Conservation (phyloP, 2,329 filamentous ascomycete species). For the Stachybotrys elegans region DNA sequence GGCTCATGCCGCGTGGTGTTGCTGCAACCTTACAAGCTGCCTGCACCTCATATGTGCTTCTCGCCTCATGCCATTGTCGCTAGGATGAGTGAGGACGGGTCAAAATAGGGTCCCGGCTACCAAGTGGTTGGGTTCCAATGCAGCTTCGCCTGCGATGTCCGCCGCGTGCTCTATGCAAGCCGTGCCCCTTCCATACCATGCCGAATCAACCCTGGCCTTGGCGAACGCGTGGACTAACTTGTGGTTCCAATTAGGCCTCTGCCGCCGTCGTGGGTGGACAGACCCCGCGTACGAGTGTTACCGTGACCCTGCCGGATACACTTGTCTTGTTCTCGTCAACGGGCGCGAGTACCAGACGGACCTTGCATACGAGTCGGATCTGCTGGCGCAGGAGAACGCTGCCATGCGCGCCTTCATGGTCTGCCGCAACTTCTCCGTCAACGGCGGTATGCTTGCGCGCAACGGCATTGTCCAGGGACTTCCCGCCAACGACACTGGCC, state of each 20-base stretch:
- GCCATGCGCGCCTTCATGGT: slow-evolving; percentile 97
- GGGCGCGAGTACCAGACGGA: slow-evolving; percentile 95
- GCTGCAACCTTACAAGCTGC: too few species aligned
- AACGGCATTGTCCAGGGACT: slow-evolving; percentile 65
- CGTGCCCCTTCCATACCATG: background rate
- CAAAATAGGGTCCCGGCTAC: background rate
- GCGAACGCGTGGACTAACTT: slow-evolving; percentile 26
- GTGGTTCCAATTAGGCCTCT: slow-evolving; percentile 62
- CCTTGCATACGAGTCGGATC: slow-evolving; percentile 73
- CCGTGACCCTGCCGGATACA: slow-evolving; percentile 69
- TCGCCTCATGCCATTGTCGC: too few species aligned
- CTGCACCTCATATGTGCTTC: too few species aligned
- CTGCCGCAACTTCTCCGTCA: slow-evolving; percentile 94
- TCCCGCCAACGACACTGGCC: slow-evolving; percentile 47
- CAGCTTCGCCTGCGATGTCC: slow-evolving; percentile 22
- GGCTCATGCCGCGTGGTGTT: too few species aligned
- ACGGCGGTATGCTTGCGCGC: slow-evolving; percentile 80
- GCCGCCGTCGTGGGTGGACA: slow-evolving; percentile 88
- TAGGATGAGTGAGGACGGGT: too few species aligned
- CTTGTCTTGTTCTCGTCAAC: slow-evolving; percentile 90
- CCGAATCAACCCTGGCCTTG: background rate
- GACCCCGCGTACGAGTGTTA: slow-evolving; percentile 86
- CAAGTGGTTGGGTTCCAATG: slow-evolving; percentile 28
- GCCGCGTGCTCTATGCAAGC: slow-evolving; percentile 2
- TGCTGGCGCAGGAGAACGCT: slow-evolving; percentile 84